Evolutionary conservation across 169 alveolate genomes (phyloP).

Genomic region (Eimeria tenella): DNA sequence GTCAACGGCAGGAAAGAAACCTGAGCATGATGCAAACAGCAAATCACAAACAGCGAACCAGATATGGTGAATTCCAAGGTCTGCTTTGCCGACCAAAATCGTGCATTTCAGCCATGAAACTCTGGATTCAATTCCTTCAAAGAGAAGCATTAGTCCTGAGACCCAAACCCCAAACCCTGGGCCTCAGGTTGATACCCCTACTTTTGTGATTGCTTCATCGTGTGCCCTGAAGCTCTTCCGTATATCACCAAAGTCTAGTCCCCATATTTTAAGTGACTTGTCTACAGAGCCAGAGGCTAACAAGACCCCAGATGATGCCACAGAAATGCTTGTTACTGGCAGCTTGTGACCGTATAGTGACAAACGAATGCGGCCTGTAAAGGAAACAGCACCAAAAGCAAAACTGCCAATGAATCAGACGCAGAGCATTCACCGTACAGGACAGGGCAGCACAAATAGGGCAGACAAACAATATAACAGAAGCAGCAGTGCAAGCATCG

Average conservation of each 20-base stretch:
- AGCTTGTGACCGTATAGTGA: slow-evolving; percentile 93
- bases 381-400: background rate
- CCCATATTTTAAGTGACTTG: slow-evolving; percentile 92
- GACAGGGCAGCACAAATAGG: too few relatives aligned
- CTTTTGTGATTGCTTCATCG: slow-evolving; percentile 67
- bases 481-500: too few relatives aligned
- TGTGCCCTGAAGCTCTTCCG: slow-evolving; percentile 69
- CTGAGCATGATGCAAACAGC: background rate
- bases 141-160: background rate
- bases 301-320: slow-evolving; percentile 87
- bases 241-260: slow-evolving; percentile 90
- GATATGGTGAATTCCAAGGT: background rate
- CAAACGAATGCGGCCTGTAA: slow-evolving; percentile 62
- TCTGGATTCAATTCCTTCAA: background rate
- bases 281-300: slow-evolving; percentile 92
- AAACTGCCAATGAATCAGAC: background rate
- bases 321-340: slow-evolving; percentile 89
- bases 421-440: too few relatives aligned
- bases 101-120: background rate
- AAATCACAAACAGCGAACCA: too few relatives aligned
- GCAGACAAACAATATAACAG: too few relatives aligned
- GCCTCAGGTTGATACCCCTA: background rate
- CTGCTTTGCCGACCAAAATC: background rate
- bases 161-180: background rate
- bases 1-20: slow-evolving; percentile 54